phyloP scores from a whole-genome alignment of 2,329 filamentous ascomycete genomes.

The Diaporthe eres region DNA sequence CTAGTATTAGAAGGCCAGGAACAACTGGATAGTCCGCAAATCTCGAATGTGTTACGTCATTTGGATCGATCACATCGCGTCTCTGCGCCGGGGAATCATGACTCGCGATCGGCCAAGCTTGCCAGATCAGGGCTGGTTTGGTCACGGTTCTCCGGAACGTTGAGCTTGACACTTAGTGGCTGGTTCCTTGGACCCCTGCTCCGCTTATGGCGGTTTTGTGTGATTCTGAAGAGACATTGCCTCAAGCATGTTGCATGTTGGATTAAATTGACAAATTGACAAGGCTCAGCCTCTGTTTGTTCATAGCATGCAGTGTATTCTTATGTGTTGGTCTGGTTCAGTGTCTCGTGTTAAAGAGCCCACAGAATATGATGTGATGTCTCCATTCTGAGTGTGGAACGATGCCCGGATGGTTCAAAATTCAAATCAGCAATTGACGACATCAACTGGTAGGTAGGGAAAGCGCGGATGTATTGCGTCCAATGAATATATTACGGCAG shows the following conservation, averaged over 20 bases:
- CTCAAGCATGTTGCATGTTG: neutral
- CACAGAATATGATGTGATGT: too few species aligned
- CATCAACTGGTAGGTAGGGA: too few species aligned
- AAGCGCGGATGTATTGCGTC: too few species aligned
- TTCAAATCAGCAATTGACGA: too few species aligned
- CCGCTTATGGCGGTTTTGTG: neutral
- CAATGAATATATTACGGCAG: too few species aligned
- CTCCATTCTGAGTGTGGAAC: too few species aligned
- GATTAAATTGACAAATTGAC: neutral
- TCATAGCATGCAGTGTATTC: neutral
- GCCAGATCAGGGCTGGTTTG: slow-evolving; percentile 4
- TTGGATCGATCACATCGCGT: neutral
- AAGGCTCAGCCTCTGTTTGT: neutral
- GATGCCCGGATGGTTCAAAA: too few species aligned
- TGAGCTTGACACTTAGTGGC: neutral
- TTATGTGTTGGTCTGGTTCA: neutral
- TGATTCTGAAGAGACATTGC: too few species aligned
- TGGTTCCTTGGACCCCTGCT: neutral
- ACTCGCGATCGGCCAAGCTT: slow-evolving; percentile 16
- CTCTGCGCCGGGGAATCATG: neutral
- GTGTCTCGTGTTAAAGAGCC: neutral
- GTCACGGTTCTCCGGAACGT: neutral
- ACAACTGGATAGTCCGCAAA: slow-evolving; percentile 21
- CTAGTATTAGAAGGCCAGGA: neutral
- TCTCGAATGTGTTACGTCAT: slow-evolving; percentile 1